A percentile compares a stretch with the other conserved stretches of the same genome.
Conservation (phyloP, 768 basidiomycete genomes). For the Tulasnella sp. region DNA sequence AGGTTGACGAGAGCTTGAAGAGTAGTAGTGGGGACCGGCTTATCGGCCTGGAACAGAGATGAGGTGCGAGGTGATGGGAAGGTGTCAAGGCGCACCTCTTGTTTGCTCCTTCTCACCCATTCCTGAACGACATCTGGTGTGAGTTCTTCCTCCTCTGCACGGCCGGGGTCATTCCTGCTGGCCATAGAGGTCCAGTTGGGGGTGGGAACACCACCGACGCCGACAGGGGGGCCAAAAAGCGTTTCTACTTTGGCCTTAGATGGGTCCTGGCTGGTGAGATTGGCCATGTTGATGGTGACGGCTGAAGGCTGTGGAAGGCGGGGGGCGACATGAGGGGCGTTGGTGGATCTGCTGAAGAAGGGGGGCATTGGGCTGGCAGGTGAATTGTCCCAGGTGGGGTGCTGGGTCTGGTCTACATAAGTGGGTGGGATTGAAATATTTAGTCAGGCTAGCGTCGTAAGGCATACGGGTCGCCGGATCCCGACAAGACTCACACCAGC, state of each 20-base stretch:
- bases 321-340: neutral
- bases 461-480: no score
- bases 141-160: slow-evolving; percentile 31
- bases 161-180: slow-evolving; percentile 11
- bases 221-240: slow-evolving; percentile 86
- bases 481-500: no score
- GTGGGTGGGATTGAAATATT: no score
- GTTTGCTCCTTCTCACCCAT: slow-evolving; percentile 82
- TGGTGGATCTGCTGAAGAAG: no score
- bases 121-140: slow-evolving; percentile 67
- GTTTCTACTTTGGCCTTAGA: slow-evolving; percentile 59
- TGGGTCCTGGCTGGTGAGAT: slow-evolving; percentile 17
- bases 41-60: neutral
- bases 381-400: no score
- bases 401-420: no score
- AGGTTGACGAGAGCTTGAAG: slow-evolving; percentile 90
- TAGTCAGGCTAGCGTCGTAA: no score
- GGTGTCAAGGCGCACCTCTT: slow-evolving; percentile 30
- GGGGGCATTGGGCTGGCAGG: no score
- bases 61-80: neutral
- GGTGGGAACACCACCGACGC: slow-evolving; percentile 45
- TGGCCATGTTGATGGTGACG: slow-evolving; percentile 28
- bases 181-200: slow-evolving; percentile 52
- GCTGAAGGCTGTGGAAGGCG: slow-evolving; percentile 2
- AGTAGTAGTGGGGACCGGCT: slow-evolving; percentile 61